Conservation (phyloP, 192 early-diverging fungal genomes). For the Diversispora epigaea region DNA sequence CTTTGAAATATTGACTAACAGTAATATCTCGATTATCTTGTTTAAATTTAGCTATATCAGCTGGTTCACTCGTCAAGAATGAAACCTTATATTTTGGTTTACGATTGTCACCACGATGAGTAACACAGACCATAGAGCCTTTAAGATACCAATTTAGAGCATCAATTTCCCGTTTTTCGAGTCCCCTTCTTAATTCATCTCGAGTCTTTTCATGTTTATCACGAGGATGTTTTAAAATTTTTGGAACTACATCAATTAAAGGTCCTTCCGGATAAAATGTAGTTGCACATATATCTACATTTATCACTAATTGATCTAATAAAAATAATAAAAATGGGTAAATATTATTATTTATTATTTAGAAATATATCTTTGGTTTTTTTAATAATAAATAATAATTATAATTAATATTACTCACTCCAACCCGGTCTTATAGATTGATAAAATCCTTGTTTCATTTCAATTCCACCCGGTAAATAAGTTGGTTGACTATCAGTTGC, state of each 20-base stretch:
- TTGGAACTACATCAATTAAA: slow-evolving; percentile 63
- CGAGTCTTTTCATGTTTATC: slow-evolving; percentile 37
- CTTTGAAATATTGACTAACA: not conserved
- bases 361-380: too few relatives aligned
- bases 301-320: not conserved
- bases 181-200: not conserved
- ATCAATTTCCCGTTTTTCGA: not conserved
- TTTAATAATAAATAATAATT: not conserved
- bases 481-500: not conserved
- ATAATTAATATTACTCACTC: not conserved
- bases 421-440: not conserved
- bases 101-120: not conserved
- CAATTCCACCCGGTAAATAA: not conserved
- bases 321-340: not conserved
- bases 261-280: slow-evolving; percentile 21
- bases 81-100: not conserved
- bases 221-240: slow-evolving; percentile 63
- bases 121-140: not conserved
- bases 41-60: not conserved
- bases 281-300: not conserved
- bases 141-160: not conserved
- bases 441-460: not conserved
- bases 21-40: not conserved
- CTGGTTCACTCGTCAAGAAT: not conserved
- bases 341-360: too few relatives aligned